Percentiles rank a stretch among this genome's conserved stretches.
These are phyloP conservation scores for Pythium rishiriense DNA, from an alignment of 352 stramenopile species.

Conservation along the genomic window DNA sequence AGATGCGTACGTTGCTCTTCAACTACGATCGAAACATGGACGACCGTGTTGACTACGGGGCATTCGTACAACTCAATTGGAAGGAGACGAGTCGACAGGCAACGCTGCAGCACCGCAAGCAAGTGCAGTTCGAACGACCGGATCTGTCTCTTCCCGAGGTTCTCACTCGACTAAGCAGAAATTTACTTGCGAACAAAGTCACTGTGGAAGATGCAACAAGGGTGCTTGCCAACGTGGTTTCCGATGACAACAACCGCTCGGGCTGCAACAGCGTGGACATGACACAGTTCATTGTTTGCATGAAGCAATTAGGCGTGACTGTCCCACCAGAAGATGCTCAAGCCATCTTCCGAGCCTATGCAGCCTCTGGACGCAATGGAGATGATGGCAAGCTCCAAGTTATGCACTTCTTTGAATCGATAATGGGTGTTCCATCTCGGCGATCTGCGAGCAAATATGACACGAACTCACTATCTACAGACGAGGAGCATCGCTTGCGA, in stretches of 20 bases:
- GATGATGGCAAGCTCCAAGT: neutral
- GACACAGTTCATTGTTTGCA: slow-evolving; percentile 19
- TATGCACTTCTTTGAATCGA: slow-evolving; percentile 26
- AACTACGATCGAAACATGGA: slow-evolving; percentile 53
- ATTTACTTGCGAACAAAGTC: slow-evolving; percentile 2
- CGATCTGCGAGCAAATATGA: neutral
- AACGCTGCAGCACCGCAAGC: slow-evolving; percentile 20
- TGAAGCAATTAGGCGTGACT: slow-evolving; percentile 14
- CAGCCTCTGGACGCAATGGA: neutral
- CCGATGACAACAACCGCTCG: neutral
- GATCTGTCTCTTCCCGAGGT: neutral
- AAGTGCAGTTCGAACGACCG: slow-evolving; percentile 21
- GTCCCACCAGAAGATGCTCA: slow-evolving; percentile 7
- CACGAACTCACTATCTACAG: slow-evolving; percentile 9
- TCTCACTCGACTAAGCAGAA: neutral
- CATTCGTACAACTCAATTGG: slow-evolving; percentile 67
- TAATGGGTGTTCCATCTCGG: slow-evolving; percentile 13
- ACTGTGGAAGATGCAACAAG: neutral
- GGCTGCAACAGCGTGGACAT: neutral
- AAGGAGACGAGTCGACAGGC: slow-evolving; percentile 30
- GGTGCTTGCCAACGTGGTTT: neutral
- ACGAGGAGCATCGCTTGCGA: slow-evolving; percentile 37
- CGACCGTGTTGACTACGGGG: slow-evolving; percentile 48
- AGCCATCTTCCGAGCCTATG: slow-evolving; percentile 7
- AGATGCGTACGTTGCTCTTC: slow-evolving; percentile 52